phyloP scores from a whole-genome alignment of 1,139 yeast species.

The Hyphopichia burtonii region DNA sequence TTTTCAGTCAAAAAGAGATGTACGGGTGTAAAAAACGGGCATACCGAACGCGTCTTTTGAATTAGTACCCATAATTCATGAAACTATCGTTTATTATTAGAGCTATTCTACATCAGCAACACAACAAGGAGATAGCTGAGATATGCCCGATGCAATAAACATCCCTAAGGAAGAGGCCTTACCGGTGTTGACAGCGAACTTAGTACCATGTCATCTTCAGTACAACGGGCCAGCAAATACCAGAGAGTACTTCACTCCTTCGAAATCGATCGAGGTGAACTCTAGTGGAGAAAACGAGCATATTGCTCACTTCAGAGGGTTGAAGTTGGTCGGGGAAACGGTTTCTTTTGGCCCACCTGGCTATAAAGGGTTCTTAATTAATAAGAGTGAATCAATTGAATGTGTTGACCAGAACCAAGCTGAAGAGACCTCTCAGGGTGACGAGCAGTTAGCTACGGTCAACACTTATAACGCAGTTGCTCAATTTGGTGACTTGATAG shows the following conservation, averaged over 20 bases:
- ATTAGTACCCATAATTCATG: too few relatives aligned
- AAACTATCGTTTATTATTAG: too few relatives aligned
- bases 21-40: too few relatives aligned
- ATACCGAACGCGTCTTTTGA: too few relatives aligned
- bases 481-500: constrained; percentile 24
- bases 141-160: constrained; percentile 1
- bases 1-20: too few relatives aligned
- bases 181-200: constrained; percentile 19
- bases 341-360: constrained; percentile 15
- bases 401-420: constrained; percentile 12
- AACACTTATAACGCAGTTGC: constrained; percentile 32
- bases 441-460: constrained; percentile 8
- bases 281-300: constrained; percentile 14
- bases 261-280: constrained; percentile 22
- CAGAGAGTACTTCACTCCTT: constrained; percentile 33
- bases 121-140: too few relatives aligned
- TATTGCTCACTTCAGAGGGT: constrained; percentile 41
- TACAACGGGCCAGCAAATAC: constrained; percentile 42
- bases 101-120: too few relatives aligned
- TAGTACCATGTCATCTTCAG: constrained; percentile 41
- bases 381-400: constrained; percentile 29
- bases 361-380: constrained; percentile 30
- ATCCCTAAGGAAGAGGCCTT: not conserved
- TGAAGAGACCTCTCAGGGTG: constrained; percentile 15
- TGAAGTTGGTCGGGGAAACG: constrained; percentile 32